A percentile compares a stretch with the other conserved stretches of the same genome.
Conservation (phyloP, 1,284 basidiomycete genomes). For the Lentinus polychrous region DNA sequence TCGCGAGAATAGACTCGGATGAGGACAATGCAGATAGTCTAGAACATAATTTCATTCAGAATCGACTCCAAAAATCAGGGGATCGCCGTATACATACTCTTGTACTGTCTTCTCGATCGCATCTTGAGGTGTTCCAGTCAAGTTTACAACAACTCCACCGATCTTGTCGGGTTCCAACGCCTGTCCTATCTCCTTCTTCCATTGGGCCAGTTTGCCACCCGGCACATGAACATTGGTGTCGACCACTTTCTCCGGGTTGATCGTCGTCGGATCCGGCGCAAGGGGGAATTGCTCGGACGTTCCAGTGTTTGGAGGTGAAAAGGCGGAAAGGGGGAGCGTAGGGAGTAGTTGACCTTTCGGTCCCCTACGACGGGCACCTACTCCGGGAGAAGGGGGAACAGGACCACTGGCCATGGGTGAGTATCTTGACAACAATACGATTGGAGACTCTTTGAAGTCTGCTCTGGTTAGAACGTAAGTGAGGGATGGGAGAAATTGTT, state of each 20-base stretch:
- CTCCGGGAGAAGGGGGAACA: constrained; percentile 32
- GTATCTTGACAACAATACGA: constrained; percentile 15
- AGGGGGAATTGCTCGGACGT: constrained; percentile 60
- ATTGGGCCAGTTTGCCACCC: constrained; percentile 35
- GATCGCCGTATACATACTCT: constrained; percentile 16
- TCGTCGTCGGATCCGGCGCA: constrained; percentile 59
- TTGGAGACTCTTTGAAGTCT: constrained; percentile 9
- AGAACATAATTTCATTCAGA: not conserved
- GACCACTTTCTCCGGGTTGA: constrained; percentile 56
- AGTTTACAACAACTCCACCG: constrained; percentile 45
- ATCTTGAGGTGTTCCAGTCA: constrained; percentile 27
- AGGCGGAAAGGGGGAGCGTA: constrained; percentile 63
- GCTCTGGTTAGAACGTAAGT: not conserved
- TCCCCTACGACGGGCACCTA: constrained; percentile 48
- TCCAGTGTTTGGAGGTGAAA: constrained; percentile 60
- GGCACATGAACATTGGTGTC: constrained; percentile 55
- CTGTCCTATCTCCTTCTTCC: constrained; percentile 46
- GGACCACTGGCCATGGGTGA: constrained; percentile 12
- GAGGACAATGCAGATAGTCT: constrained; percentile 3
- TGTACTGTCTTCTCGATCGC: constrained; percentile 35
- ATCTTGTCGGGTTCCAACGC: constrained; percentile 36
- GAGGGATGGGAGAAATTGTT: not conserved
- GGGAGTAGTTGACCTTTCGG: constrained; percentile 47
- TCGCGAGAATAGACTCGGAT: constrained; percentile 23
- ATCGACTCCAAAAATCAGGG: not conserved